Percentiles rank a stretch among this genome's conserved stretches.
Conservation (phyloP, 768 basidiomycete genomes). For the Panaeolus cyanescens region DNA sequence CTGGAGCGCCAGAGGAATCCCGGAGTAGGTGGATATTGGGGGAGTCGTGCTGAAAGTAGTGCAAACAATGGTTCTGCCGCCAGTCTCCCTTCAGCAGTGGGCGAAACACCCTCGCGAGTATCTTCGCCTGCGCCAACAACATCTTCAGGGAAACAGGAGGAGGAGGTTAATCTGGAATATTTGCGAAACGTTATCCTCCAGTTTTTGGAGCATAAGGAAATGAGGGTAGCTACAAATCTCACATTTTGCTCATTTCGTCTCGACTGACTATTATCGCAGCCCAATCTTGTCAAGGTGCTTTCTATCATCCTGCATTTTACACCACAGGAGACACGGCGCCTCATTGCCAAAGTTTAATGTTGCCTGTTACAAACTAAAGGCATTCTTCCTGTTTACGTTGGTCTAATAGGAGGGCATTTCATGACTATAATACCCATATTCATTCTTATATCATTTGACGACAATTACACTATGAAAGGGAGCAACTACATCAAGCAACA, state of each 20-base stretch:
- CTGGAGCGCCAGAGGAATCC: slow-evolving; percentile 91
- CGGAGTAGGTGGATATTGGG: slow-evolving; percentile 89
- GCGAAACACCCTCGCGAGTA: slow-evolving; percentile 34
- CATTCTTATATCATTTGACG: not conserved
- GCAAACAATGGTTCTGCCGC: slow-evolving; percentile 43
- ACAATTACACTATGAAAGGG: too few relatives aligned
- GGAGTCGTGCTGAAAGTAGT: slow-evolving; percentile 36
- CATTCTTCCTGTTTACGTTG: too few relatives aligned
- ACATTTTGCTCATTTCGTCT: not conserved
- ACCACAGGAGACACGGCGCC: slow-evolving; percentile 87
- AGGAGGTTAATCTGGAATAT: slow-evolving; percentile 95
- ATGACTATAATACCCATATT: slow-evolving; percentile 6
- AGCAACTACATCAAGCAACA: not conserved
- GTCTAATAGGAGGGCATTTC: too few relatives aligned
- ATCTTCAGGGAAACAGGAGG: slow-evolving; percentile 58
- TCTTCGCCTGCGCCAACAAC: slow-evolving; percentile 37
- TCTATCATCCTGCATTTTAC: slow-evolving; percentile 94
- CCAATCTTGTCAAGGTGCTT: slow-evolving; percentile 87
- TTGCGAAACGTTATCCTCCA: slow-evolving; percentile 94
- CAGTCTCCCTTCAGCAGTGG: slow-evolving; percentile 34
- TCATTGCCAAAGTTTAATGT: slow-evolving; percentile 84
- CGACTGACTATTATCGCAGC: slow-evolving; percentile 42
- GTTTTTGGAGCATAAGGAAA: slow-evolving; percentile 97
- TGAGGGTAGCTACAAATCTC: slow-evolving; percentile 69
- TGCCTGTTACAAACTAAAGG: too few relatives aligned